Evolutionary conservation across 352 stramenopile species (phyloP).

Genomic region (Globisporangium paroecandrum): DNA sequence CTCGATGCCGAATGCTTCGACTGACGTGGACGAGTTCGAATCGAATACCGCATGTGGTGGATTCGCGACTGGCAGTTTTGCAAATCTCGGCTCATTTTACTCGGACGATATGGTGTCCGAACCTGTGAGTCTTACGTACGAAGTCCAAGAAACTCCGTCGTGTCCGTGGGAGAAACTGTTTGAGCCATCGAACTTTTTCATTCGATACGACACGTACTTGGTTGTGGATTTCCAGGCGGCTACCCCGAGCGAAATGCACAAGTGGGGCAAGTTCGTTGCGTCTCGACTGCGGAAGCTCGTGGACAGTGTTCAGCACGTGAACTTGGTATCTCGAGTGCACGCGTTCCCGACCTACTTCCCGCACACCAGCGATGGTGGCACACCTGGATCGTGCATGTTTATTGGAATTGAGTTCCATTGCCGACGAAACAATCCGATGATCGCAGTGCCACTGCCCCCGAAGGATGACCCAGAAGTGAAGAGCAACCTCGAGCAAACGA

Average conservation of each 20-base stretch:
- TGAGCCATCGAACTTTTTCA: slow-evolving; percentile 78
- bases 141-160: slow-evolving; percentile 1
- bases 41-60: slow-evolving; percentile 20
- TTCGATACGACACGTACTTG: slow-evolving; percentile 79
- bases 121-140: slow-evolving; percentile 7
- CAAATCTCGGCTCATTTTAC: slow-evolving; percentile 16
- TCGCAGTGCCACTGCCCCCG: slow-evolving; percentile 17
- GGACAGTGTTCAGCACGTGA: slow-evolving; percentile 68
- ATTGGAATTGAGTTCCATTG: slow-evolving; percentile 78
- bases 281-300: slow-evolving; percentile 79
- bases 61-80: background rate
- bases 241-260: slow-evolving; percentile 62
- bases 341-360: slow-evolving; percentile 69
- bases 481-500: slow-evolving; percentile 70
- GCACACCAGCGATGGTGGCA: slow-evolving; percentile 32
- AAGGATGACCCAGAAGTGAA: slow-evolving; percentile 74
- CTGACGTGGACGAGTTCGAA: slow-evolving; percentile 24
- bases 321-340: slow-evolving; percentile 52
- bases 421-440: slow-evolving; percentile 25
- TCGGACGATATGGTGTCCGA: slow-evolving; percentile 7
- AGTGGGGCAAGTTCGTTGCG: slow-evolving; percentile 81
- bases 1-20: slow-evolving; percentile 24
- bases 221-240: slow-evolving; percentile 65
- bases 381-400: slow-evolving; percentile 71
- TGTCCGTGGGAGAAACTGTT: slow-evolving; percentile 71